Base-by-base conservation (phyloP, 768 basidiomycete species). In the Grammothele lineata region DNA sequence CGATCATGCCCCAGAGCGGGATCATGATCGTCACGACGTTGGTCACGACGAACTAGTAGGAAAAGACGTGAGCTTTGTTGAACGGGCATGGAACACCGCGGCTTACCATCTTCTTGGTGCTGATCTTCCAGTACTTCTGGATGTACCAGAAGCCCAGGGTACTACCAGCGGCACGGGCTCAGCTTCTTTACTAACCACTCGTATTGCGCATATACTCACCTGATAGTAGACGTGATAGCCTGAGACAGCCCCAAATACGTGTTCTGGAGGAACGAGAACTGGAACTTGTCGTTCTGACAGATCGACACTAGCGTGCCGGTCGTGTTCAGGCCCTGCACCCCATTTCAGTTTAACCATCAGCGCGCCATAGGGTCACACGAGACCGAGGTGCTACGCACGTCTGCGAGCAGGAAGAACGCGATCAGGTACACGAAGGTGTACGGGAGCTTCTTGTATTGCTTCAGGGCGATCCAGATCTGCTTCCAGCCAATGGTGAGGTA, bases 401-500 rank as follows among this genome's bases (percentile, higher is more conserved):
- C 85, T 3, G 85, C 83, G 14, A 92, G 75, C n/a, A 89, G 71
- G 71, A 88, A 90, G 66, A 80, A 87, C 0, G 81, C 68, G 42
- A 86, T 70, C 0, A 92, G 71, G 62, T 92, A 94, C 42, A 81
- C 74, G 62, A 92, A 92, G 1, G 89, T 93, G 64, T 85, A 78
- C 0, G 89, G 89, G 1, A 91, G 74, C 57, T 81, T 73, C 64
- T 80, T 85, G 64, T 85, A 90, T 50, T 91, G 81, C 57, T 81
- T 84, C 49, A 76, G 59, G 1, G 87, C 86, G 12, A 74, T 68
- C 82, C 87, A 92, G 41, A 92, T 87, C 83, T 91, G 88, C 59
- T 87, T 90, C 85, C 86, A 92, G 35, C 91, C 91, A 37, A 93
- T 77, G 0, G 87, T 88, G 22, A 91, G 50, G 57, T 92, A 92